These are phyloP conservation scores for Coemansia interrupta DNA, from an alignment of 192 early-diverging fungal genomes.

Conservation along the genomic window DNA sequence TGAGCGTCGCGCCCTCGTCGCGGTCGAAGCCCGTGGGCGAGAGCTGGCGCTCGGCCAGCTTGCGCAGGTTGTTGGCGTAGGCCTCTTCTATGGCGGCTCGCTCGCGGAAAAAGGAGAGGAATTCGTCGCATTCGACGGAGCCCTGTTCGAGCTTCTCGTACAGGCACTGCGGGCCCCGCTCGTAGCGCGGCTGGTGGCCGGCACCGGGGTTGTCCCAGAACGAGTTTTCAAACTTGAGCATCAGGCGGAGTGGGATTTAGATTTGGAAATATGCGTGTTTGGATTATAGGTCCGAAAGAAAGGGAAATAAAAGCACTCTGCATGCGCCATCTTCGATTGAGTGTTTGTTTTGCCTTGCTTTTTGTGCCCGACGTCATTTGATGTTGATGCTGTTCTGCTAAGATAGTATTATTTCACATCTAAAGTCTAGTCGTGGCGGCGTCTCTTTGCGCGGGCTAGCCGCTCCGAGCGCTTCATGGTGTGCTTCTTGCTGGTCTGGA, in stretches of 20 bases:
- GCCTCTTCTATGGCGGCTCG: conserved; percentile 45
- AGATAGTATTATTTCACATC: not conserved
- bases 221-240: conserved; percentile 54
- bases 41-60: conserved; percentile 32
- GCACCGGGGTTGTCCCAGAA: conserved; percentile 54
- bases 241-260: not conserved
- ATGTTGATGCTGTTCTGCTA: no score
- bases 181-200: conserved; percentile 49
- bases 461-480: conserved; percentile 42
- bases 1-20: conserved; percentile 54
- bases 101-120: conserved; percentile 44
- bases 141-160: conserved; percentile 53
- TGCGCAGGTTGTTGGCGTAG: conserved; percentile 41
- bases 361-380: no score
- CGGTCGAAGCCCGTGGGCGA: conserved; percentile 37
- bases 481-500: conserved; percentile 52
- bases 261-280: not conserved
- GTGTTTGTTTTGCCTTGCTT: no score
- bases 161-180: conserved; percentile 41
- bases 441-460: conserved; percentile 46
- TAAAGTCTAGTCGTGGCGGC: conserved; percentile 13
- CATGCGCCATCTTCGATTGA: not conserved
- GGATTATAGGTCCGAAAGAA: not conserved
- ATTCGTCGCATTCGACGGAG: conserved; percentile 42
- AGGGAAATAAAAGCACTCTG: not conserved